Evolutionary conservation across 163 green algal species (phyloP), one percentile per base, ranked within the genome.

Genomic region (Botryococcus braunii): DNA sequence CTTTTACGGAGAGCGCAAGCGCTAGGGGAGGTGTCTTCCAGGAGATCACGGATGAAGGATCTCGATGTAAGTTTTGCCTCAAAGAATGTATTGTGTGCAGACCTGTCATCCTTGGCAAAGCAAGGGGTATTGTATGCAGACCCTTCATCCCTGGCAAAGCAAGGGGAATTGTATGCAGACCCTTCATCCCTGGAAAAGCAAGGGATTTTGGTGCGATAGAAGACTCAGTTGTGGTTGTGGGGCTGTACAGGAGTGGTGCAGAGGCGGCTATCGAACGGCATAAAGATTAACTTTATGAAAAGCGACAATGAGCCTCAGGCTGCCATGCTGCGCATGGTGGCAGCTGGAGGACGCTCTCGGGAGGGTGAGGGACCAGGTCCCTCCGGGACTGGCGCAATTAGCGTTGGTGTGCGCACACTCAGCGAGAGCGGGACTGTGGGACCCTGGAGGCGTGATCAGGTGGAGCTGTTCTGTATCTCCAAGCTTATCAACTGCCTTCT

Each of bases 381-480:
- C 11, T 77, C 69, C 23, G 89, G 91, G 37, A 75, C 82, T 47
- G 92, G 86, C n/a, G 82, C 83, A 4, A 84, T 95, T 35, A 75
- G 77, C 29, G 73, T 98, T 2, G 93, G 91, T 46, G 84, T 85
- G 9, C 80, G 93, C 46, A 84, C 90, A 36, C 79, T 97, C 13
- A 85, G 66, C 47, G 92, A 98, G 79, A 78, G 67, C 43, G 92
- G 92, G 32, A 83, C 78, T 2, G 85, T 97, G 35, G 92, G 89
- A n/a, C 11, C 40, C 32, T 97, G 88, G 88, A 31, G 43, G 27
- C 77, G 91, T 25, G 85, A 94, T 63, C 85, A 93, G 76, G 79
- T 96, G 43, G 91, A 98, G 86, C 83, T 96, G 40, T 98, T 97
- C 75, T 98, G 91, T 69, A 86, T 98, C 60, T 77, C 74, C 70